Evolutionary conservation across 768 basidiomycete species (phyloP).

Genomic region (Lactarius vividus): DNA sequence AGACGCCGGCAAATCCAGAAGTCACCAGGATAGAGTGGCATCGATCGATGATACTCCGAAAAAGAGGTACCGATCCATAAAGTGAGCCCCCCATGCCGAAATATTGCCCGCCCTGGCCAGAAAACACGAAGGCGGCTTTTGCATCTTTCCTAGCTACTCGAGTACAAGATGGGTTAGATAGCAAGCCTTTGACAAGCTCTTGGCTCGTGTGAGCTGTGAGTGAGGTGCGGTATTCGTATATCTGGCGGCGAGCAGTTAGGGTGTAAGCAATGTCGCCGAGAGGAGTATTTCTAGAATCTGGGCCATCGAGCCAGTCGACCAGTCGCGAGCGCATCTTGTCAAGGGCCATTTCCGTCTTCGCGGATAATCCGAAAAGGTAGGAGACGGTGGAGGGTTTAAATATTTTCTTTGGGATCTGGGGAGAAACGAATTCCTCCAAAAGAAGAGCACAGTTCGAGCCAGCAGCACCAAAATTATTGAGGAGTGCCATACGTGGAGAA

Average conservation of each 20-base stretch:
- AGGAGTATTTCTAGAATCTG: constrained; percentile 29
- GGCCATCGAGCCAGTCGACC: constrained; percentile 45
- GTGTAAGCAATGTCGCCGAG: constrained; percentile 64
- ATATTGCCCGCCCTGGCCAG: constrained; percentile 72
- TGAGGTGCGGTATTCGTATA: constrained; percentile 52
- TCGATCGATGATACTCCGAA: constrained; percentile 52
- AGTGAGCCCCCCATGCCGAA: constrained; percentile 58
- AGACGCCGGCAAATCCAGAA: constrained; percentile 51
- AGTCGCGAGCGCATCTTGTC: constrained; percentile 48
- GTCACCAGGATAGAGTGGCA: constrained; percentile 52
- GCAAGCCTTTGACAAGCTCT: constrained; percentile 49
- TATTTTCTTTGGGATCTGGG: background rate
- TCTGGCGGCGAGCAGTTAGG: constrained; percentile 60
- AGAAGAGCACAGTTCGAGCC: constrained; percentile 66
- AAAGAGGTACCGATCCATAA: constrained; percentile 49
- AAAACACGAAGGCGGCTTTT: constrained; percentile 63
- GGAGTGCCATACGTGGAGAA: constrained; percentile 48
- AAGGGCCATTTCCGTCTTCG: constrained; percentile 49
- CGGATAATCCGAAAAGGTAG: constrained; percentile 60
- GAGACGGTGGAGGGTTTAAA: constrained; percentile 15
- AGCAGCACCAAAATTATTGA: constrained; percentile 76
- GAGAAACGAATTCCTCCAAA: constrained; percentile 47
- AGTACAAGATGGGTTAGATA: constrained; percentile 35
- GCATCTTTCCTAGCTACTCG: constrained; percentile 33
- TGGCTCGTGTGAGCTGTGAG: constrained; percentile 43